Evolutionary conservation across 345 rosid genomes (phyloP).

Genomic region (Cochlearia excelsa): DNA sequence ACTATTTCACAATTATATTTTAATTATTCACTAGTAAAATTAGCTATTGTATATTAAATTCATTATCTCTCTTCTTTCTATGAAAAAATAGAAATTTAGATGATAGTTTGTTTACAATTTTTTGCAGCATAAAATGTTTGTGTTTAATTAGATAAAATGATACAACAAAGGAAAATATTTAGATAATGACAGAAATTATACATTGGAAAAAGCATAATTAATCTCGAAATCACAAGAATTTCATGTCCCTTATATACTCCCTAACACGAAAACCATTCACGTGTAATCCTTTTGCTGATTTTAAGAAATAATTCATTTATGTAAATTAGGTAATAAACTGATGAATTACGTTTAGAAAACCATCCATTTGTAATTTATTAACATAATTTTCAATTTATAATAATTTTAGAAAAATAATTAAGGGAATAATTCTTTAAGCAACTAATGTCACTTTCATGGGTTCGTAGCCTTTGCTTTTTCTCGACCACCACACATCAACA

Average conservation of each 20-base stretch:
- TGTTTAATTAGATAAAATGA: no score
- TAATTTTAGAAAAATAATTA: slow-evolving; percentile 16
- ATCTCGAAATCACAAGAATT: slow-evolving; percentile 22
- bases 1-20: slow-evolving; percentile 8
- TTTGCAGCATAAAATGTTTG: no score
- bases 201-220: background rate
- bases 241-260: slow-evolving; percentile 15
- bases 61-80: background rate
- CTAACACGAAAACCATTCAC: slow-evolving; percentile 30
- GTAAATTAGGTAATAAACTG: no score
- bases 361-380: background rate
- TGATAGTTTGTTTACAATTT: no score
- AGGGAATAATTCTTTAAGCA: slow-evolving; percentile 29
- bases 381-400: background rate
- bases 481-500: slow-evolving; percentile 43
- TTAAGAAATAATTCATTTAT: background rate
- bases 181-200: slow-evolving; percentile 14
- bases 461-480: slow-evolving; percentile 34
- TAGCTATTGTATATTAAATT: background rate
- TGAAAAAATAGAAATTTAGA: no score
- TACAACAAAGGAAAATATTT: background rate
- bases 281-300: slow-evolving; percentile 1
- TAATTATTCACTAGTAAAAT: background rate
- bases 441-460: slow-evolving; percentile 28
- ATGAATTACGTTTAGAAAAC: no score